phyloP scores from a whole-genome alignment of 2,329 filamentous ascomycete genomes.

The Talaromyces islandicus region DNA sequence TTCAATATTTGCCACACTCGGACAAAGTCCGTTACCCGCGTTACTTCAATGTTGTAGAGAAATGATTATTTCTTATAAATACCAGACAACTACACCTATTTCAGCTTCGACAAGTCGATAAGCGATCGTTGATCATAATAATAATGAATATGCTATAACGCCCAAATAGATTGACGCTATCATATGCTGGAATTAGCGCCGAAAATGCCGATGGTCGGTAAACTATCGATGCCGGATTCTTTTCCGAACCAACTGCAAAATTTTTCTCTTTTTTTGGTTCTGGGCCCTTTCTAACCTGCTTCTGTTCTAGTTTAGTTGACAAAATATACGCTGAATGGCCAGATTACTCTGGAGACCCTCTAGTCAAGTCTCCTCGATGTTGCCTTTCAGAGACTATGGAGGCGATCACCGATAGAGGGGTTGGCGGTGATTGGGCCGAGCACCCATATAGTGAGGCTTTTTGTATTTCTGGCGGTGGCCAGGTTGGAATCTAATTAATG shows the following conservation, averaged over 20 bases:
- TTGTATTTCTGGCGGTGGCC: background rate
- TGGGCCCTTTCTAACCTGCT: background rate
- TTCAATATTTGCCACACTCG: background rate
- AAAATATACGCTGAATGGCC: background rate
- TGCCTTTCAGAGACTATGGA: background rate
- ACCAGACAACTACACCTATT: background rate
- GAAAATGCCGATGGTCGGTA: background rate
- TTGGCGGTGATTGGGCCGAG: background rate
- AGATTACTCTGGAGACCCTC: background rate
- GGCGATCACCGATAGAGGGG: background rate
- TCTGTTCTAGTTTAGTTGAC: background rate
- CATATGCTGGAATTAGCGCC: background rate
- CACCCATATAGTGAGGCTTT: background rate
- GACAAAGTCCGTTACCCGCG: background rate
- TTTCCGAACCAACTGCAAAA: background rate
- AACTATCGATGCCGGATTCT: background rate
- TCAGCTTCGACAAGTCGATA: background rate
- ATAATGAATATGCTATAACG: background rate
- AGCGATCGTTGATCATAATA: background rate
- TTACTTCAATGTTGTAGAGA: background rate
- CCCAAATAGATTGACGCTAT: background rate
- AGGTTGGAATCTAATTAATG: background rate
- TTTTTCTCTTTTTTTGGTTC: background rate
- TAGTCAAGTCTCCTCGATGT: background rate
- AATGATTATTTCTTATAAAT: background rate